Evolutionary conservation across 2,329 filamentous ascomycete species (phyloP).

Genomic region (Cladosporium colombiae): DNA sequence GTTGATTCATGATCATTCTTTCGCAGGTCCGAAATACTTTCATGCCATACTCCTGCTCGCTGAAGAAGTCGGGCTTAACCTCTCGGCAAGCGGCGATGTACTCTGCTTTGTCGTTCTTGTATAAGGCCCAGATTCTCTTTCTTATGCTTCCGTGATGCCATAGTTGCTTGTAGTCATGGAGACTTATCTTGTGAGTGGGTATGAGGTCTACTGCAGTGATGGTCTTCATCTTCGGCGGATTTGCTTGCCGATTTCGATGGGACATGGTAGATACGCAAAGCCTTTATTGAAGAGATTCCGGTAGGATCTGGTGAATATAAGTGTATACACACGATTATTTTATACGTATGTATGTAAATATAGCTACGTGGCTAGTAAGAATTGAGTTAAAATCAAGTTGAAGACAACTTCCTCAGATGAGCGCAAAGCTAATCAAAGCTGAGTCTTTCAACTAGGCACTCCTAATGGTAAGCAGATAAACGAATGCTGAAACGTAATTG

Average conservation of each 20-base stretch:
- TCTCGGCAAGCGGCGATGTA: not conserved
- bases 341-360: not conserved
- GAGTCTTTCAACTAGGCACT: no score
- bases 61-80: not conserved
- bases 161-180: not conserved
- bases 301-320: not conserved
- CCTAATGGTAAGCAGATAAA: not conserved
- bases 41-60: constrained; percentile 1
- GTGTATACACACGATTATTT: not conserved
- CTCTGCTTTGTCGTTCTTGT: not conserved
- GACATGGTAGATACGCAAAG: not conserved
- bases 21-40: not conserved
- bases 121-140: not conserved
- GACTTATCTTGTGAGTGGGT: not conserved
- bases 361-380: not conserved
- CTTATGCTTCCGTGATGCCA: not conserved
- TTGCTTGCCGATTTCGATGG: not conserved
- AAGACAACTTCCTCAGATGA: not conserved
- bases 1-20: not conserved
- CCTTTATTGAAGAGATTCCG: not conserved
- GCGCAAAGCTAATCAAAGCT: not conserved
- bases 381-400: not conserved
- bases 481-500: not conserved
- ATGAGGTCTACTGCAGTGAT: not conserved
- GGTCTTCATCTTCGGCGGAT: not conserved